phyloP scores from a whole-genome alignment of 345 rosid genomes.

The rapeseed (Brassica napus) region DNA sequence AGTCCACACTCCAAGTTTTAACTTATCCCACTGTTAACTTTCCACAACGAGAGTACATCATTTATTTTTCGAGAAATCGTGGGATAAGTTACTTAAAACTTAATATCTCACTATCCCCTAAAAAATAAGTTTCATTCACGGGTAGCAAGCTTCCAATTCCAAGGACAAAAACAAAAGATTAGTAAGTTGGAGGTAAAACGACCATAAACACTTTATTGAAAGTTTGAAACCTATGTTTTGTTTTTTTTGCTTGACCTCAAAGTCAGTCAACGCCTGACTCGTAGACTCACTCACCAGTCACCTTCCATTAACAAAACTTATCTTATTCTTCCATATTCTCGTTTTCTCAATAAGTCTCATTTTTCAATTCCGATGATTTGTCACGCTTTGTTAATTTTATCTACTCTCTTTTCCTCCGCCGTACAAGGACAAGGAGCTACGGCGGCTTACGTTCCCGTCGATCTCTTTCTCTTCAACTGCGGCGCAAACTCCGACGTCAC shows the following conservation, averaged over 20 bases:
- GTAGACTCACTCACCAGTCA: conserved; percentile 14
- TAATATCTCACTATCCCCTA: too few relatives aligned
- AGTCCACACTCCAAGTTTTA: neutral
- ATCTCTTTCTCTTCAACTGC: conserved; percentile 22
- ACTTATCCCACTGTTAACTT: too few relatives aligned
- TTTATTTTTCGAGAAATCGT: too few relatives aligned
- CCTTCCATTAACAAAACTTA: neutral
- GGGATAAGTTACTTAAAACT: too few relatives aligned
- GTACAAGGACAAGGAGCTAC: neutral
- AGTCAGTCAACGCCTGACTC: conserved; percentile 23
- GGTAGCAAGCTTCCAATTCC: neutral
- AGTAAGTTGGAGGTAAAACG: neutral
- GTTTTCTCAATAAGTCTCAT: neutral
- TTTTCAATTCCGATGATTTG: neutral
- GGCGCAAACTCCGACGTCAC: neutral
- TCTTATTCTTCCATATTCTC: neutral
- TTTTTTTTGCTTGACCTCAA: conserved; percentile 4
- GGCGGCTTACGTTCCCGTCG: conserved; percentile 3
- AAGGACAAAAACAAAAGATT: neutral
- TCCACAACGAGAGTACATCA: too few relatives aligned
- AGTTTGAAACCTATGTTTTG: neutral
- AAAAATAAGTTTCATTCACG: neutral
- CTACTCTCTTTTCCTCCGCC: neutral
- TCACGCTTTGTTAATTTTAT: neutral
- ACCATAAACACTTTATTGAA: neutral